Percentiles rank a stretch among this genome's conserved stretches.
phyloP scores from a whole-genome alignment of 1,139 yeast genomes.

The Geotrichum australiense region DNA sequence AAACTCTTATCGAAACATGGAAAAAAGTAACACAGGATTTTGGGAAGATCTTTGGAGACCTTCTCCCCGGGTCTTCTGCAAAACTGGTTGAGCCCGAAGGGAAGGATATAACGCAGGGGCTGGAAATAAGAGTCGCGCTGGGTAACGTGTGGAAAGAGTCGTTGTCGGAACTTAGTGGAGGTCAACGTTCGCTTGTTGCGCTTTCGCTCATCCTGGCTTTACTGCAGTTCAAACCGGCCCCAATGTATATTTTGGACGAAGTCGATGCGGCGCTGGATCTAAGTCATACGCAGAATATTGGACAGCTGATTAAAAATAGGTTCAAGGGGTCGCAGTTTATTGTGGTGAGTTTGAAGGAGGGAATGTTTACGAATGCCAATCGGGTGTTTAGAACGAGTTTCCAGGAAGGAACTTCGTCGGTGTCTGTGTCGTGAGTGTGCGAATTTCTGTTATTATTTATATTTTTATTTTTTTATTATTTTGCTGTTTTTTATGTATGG shows the following conservation, averaged over 20 bases:
- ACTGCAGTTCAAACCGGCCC: slow-evolving; percentile 93
- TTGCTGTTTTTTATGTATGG: too few species aligned
- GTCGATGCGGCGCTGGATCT: slow-evolving; percentile 97
- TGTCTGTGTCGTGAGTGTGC: slow-evolving; percentile 31
- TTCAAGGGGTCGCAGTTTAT: slow-evolving; percentile 95
- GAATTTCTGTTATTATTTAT: neutral
- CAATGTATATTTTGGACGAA: slow-evolving; percentile 95
- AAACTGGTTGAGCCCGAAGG: slow-evolving; percentile 72
- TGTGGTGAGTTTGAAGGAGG: slow-evolving; percentile 93
- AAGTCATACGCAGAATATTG: slow-evolving; percentile 95
- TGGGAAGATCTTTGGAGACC: slow-evolving; percentile 85
- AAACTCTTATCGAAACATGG: slow-evolving; percentile 79
- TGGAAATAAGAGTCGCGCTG: slow-evolving; percentile 83
- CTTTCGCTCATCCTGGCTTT: slow-evolving; percentile 84
- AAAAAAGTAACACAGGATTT: slow-evolving; percentile 71
- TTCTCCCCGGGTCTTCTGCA: slow-evolving; percentile 86
- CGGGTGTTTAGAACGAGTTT: slow-evolving; percentile 88
- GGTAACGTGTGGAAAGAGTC: slow-evolving; percentile 97
- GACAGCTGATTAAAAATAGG: slow-evolving; percentile 88
- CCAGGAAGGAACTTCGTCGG: slow-evolving; percentile 95
- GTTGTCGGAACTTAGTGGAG: slow-evolving; percentile 92
- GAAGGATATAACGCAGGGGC: slow-evolving; percentile 79
- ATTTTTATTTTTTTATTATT: slow-evolving; percentile 1
- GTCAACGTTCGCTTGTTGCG: slow-evolving; percentile 92
- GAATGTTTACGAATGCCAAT: slow-evolving; percentile 97